Evolutionary conservation across 257 asterid genomes (phyloP).

Genomic region (Primulina tabacum): DNA sequence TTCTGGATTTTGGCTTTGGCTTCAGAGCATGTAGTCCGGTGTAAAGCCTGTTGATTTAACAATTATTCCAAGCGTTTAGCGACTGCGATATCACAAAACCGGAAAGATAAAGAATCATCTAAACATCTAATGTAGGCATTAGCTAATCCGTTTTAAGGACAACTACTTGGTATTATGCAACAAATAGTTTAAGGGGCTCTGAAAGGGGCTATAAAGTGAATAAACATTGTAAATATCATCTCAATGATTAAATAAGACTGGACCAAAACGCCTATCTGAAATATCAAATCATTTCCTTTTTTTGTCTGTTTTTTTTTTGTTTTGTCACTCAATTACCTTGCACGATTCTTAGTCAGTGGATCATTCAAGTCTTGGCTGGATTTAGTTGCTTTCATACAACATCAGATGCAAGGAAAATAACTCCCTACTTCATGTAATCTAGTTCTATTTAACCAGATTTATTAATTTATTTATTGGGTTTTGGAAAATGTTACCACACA

Average conservation of each 20-base stretch:
- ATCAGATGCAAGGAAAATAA: neutral
- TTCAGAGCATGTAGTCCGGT: constrained; percentile 84
- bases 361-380: neutral
- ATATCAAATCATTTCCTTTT: no score
- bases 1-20: constrained; percentile 66
- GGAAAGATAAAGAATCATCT: neutral
- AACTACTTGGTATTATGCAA: no score
- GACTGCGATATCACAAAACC: neutral
- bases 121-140: neutral
- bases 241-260: neutral
- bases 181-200: no score
- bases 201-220: neutral
- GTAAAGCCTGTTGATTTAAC: constrained; percentile 50
- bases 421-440: neutral
- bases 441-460: neutral
- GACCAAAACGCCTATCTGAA: no score
- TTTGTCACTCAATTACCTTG: neutral
- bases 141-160: no score
- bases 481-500: no score
- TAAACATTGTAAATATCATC: neutral
- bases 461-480: no score
- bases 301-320: no score
- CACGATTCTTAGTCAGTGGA: neutral
- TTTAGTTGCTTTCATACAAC: neutral
- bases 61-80: neutral